A percentile compares a stretch with the other conserved stretches of the same genome.
Evolutionary conservation across 768 basidiomycete genomes (phyloP).

Genomic region (Xerocomus brunneocitrinus): DNA sequence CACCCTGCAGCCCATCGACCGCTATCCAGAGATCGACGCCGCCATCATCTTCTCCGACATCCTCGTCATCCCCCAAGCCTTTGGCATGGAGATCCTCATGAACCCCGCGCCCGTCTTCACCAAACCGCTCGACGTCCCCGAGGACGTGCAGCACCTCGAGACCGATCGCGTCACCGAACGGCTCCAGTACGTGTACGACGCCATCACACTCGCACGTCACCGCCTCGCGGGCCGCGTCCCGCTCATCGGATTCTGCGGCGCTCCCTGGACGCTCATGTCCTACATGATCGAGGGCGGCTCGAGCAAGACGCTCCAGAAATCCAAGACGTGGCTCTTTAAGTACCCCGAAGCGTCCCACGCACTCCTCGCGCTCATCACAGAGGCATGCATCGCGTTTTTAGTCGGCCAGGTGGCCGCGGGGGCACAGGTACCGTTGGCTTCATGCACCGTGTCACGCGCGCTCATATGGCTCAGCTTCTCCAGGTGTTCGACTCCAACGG

Average conservation of each 20-base stretch:
- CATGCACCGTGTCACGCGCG: not conserved
- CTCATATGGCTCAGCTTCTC: conserved; percentile 53
- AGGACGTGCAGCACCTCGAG: conserved; percentile 60
- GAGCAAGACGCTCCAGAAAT: conserved; percentile 84
- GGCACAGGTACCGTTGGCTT: conserved; percentile 66
- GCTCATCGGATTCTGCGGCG: conserved; percentile 94
- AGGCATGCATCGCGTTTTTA: conserved; percentile 84
- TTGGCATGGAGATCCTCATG: conserved; percentile 96
- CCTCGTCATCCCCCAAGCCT: conserved; percentile 94
- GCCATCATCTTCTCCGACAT: conserved; percentile 99
- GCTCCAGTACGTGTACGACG: conserved; percentile 88
- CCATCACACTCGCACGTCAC: conserved; percentile 79
- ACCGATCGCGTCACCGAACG: conserved; percentile 78
- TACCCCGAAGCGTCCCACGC: conserved; percentile 63
- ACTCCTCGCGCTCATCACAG: conserved; percentile 75
- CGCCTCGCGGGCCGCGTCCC: conserved; percentile 86
- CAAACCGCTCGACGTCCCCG: conserved; percentile 73
- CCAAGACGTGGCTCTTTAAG: conserved; percentile 92
- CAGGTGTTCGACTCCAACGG: conserved; percentile 99
- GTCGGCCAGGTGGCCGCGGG: conserved; percentile 93
- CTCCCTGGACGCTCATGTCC: conserved; percentile 96
- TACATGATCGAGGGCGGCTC: conserved; percentile 99
- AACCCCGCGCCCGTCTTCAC: conserved; percentile 89
- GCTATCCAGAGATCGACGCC: conserved; percentile 86
- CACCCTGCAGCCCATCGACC: conserved; percentile 90